Evolutionary conservation across 2,329 filamentous ascomycete species (phyloP), one percentile per base, ranked within the genome.

Genomic region (Phoma sp.): DNA sequence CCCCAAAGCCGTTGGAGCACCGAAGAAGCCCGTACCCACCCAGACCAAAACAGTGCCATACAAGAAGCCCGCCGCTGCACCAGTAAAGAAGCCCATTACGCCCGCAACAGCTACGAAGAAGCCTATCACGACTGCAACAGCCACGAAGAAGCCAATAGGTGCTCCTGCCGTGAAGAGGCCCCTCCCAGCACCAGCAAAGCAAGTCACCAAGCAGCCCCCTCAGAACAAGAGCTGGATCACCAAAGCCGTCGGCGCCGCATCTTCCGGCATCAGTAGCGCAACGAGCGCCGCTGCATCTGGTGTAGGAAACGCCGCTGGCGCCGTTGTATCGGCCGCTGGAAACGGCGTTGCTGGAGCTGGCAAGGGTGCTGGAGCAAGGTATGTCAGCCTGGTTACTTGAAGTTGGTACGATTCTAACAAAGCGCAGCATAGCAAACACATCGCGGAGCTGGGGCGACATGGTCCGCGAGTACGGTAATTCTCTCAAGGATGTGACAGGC

Each of bases 391-490:
- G 4, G 46, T 43, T 7, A 7, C 17, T 7, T 10, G 13, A 27
- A 12, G 10, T n/a, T 9, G 17, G 2, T 13, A 31, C 3, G 5
- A 4, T 31, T 13, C 44, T 57, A 25, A 57, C 39, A 43, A 1
- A 32, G 24, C 1, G 31, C 56, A 79, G 78, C 35, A 76, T 82
- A 38, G 67, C 80, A 41, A 75, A 77, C 53, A 75, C 77, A 3
- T 77, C 78, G 2, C 74, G 78, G 37, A 66, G 68, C 41, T 81
- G 78, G 80, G 80, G 78, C 49, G 78, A 81, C 63, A 72, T 76
- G 40, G 76, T 82, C 3, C 76, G 79, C 37, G 78, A 77, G 36
- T 81, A 82, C 55, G 80, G 80, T 24, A 82, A 82, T 64, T 74
- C 74, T 29, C 77, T 82, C 67, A 82, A 82, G 60, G 80, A 82